Evolutionary conservation across 768 basidiomycete species (phyloP), one percentile per base, ranked within the genome.

Genomic region (Macrocybe gigantea): DNA sequence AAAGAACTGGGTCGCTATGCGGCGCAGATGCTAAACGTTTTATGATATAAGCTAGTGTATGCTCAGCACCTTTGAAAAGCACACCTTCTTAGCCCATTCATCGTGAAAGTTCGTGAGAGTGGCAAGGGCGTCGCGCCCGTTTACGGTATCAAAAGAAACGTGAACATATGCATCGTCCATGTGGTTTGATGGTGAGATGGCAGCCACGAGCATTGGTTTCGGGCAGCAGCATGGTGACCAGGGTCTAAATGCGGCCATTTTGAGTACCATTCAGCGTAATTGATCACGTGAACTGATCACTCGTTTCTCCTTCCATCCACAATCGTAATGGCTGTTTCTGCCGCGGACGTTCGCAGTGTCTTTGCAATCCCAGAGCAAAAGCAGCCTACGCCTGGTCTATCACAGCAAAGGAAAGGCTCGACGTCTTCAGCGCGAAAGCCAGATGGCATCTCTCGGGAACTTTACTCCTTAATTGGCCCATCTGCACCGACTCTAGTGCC

Each of bases 391-490:
- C 59, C 73, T 6, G 70, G 71, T 4, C 69, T 77, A 2, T 66
- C 76, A n/a, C 76, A 73, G 35, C 60, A 63, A 1, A 78, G 76
- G 56, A 85, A 78, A 55, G 50, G 66, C 3, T 33, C 61, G 15
- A 47, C 69, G n/a, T 12, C 67, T 2, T 58, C 72, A 9, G 59
- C 69, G 12, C 77, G 78, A 59, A 91, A 88, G 65, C 89, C 89
- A 3, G 90, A 93, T 13, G 94, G 95, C 13, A 93, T 97, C 51
- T 86, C 93, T 0, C 75, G 93, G 55, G 94, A 97, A 64, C 76
- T 99, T 2, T 97, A 88, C 68, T 84, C 88, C 1, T 80, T 99
- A 50, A 97, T 99, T 54, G 95, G 95, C n/a, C 83, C 91, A 50
- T 88, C 90, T 41, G 87, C 88, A 8, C 93, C 95, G 0, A 83